Conservation (phyloP, 352 stramenopile genomes). For the Globisporangium viniferum region DNA sequence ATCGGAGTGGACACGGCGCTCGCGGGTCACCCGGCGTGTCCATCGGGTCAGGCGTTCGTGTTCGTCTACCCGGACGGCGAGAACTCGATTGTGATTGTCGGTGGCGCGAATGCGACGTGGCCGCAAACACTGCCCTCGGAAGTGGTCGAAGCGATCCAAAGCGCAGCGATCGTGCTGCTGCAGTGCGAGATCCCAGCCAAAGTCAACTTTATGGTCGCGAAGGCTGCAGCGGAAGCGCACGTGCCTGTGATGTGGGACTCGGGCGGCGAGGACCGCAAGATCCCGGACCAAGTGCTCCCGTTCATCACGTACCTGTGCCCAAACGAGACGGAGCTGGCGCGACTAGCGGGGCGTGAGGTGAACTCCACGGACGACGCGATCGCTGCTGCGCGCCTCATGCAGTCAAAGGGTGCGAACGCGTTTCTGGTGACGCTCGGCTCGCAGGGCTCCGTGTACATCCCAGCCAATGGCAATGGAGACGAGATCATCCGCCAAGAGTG, state of each 20-base stretch:
- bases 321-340: constrained; percentile 76
- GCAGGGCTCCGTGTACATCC: constrained; percentile 65
- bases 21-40: constrained; percentile 33
- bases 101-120: constrained; percentile 72
- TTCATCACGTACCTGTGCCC: constrained; percentile 65
- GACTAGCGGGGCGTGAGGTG: constrained; percentile 36
- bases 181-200: constrained; percentile 65
- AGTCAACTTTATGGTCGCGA: constrained; percentile 56
- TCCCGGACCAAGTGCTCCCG: constrained; percentile 52
- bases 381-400: constrained; percentile 43
- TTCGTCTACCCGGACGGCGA: constrained; percentile 80
- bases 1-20: constrained; percentile 38
- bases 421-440: constrained; percentile 69
- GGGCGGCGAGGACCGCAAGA: constrained; percentile 61
- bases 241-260: constrained; percentile 78
- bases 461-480: constrained; percentile 20
- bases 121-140: constrained; percentile 28
- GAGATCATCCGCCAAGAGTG: constrained; percentile 40
- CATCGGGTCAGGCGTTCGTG: constrained; percentile 79
- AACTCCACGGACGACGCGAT: constrained; percentile 47
- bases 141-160: constrained; percentile 43
- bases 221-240: constrained; percentile 35
- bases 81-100: constrained; percentile 85
- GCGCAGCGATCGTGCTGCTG: constrained; percentile 59
- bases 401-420: constrained; percentile 45